Evolutionary conservation across 2,329 filamentous ascomycete species (phyloP).

Genomic region (Dothiorella sarmentorum): DNA sequence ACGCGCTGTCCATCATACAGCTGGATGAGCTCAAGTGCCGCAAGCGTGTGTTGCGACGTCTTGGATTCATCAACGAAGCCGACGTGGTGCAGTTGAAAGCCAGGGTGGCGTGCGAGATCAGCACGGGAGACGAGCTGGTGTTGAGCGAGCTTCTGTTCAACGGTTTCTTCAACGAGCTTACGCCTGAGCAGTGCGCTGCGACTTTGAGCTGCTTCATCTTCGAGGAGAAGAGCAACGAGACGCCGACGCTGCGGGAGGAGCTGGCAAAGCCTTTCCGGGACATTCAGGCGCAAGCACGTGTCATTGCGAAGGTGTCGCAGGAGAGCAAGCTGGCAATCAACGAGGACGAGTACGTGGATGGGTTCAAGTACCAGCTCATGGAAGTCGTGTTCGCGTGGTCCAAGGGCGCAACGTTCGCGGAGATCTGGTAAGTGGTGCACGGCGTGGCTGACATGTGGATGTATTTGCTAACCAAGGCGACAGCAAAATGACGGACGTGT

Average conservation of each 20-base stretch:
- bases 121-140: slow-evolving; percentile 90
- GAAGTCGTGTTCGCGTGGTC: slow-evolving; percentile 93
- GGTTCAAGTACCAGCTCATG: slow-evolving; percentile 94
- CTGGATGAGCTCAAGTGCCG: slow-evolving; percentile 94
- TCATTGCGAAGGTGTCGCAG: slow-evolving; percentile 87
- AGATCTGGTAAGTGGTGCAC: slow-evolving; percentile 76
- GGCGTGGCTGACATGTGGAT: slow-evolving; percentile 9
- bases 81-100: slow-evolving; percentile 97
- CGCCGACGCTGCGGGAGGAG: slow-evolving; percentile 70
- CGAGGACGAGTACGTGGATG: slow-evolving; percentile 87
- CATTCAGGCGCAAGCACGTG: slow-evolving; percentile 80
- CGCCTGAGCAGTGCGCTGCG: slow-evolving; percentile 80
- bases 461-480: slow-evolving; percentile 15
- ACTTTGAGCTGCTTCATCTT: slow-evolving; percentile 94
- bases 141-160: slow-evolving; percentile 93
- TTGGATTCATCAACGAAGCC: slow-evolving; percentile 92
- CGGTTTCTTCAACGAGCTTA: slow-evolving; percentile 94
- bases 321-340: slow-evolving; percentile 94
- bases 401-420: slow-evolving; percentile 81
- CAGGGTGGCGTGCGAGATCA: slow-evolving; percentile 95
- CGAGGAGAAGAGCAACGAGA: slow-evolving; percentile 86
- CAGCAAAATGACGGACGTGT: slow-evolving; percentile 98
- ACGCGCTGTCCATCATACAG: slow-evolving; percentile 84
- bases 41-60: slow-evolving; percentile 87
- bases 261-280: slow-evolving; percentile 81